A percentile compares a stretch with the other conserved stretches of the same genome.
These are phyloP conservation scores for Fusarium sp. DNA, from an alignment of 2,329 filamentous ascomycete genomes.

Conservation along the genomic window DNA sequence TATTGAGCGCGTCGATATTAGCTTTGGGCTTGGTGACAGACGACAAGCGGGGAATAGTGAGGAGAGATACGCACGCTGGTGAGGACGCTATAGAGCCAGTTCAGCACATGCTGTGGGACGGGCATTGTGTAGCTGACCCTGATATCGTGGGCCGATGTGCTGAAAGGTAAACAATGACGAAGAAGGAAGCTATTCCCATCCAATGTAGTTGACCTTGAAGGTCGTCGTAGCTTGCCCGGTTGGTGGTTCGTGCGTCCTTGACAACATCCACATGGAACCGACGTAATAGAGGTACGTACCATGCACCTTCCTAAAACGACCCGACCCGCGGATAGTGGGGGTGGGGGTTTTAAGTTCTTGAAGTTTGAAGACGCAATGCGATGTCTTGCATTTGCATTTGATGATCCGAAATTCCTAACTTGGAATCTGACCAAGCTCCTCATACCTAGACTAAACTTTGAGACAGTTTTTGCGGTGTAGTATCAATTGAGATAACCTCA, in stretches of 20 bases:
- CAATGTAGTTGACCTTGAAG: constrained; percentile 24
- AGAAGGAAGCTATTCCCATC: constrained; percentile 27
- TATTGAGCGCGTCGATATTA: constrained; percentile 55
- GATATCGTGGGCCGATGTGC: not conserved
- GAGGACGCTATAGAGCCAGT: constrained; percentile 94
- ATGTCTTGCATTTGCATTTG: not conserved
- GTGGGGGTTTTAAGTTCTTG: constrained; percentile 7
- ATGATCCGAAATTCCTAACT: not conserved
- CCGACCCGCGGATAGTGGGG: constrained; percentile 36
- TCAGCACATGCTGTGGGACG: constrained; percentile 89
- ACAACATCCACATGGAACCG: constrained; percentile 23
- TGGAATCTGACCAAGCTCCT: not conserved
- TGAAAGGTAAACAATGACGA: not conserved
- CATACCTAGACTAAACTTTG: not conserved
- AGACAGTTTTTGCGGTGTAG: not conserved
- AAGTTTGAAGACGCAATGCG: not conserved
- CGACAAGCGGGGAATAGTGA: constrained; percentile 16
- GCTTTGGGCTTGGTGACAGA: constrained; percentile 7
- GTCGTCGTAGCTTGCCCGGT: constrained; percentile 34
- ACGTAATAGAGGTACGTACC: constrained; percentile 42
- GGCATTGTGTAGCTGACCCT: constrained; percentile 61
- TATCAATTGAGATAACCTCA: not conserved
- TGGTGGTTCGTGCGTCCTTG: constrained; percentile 35
- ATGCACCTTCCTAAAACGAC: constrained; percentile 36
- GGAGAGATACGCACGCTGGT: constrained; percentile 69